These are phyloP conservation scores for Nakazawaea laoshanensis DNA, from an alignment of 805 yeast species.

Conservation along the genomic window DNA sequence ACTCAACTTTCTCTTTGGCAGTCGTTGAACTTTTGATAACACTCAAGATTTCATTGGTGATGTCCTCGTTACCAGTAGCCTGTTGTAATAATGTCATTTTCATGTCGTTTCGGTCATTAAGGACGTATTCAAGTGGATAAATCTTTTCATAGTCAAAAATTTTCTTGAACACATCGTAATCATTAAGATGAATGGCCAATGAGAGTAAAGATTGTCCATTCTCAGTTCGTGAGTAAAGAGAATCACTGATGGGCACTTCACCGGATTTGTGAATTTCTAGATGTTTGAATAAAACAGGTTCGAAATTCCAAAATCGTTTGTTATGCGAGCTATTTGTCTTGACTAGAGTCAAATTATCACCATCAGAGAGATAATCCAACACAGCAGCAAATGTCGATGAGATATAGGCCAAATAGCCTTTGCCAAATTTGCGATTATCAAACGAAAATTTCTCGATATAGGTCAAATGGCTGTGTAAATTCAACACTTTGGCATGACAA, in stretches of 20 bases:
- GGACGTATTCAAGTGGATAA: conserved; percentile 57
- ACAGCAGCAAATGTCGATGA: conserved; percentile 82
- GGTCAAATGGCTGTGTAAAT: conserved; percentile 54
- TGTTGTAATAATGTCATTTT: conserved; percentile 50
- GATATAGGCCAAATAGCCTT: conserved; percentile 68
- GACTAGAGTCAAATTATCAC: conserved; percentile 27
- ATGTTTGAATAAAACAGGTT: too few species aligned
- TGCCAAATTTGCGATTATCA: conserved; percentile 28
- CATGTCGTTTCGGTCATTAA: conserved; percentile 49
- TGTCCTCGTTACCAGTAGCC: conserved; percentile 48
- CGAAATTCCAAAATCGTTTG: conserved; percentile 40
- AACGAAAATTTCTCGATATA: conserved; percentile 58
- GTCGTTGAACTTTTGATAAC: conserved; percentile 31
- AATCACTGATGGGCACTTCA: conserved; percentile 14
- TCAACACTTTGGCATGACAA: conserved; percentile 47
- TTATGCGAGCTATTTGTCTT: conserved; percentile 36
- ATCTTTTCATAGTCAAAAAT: conserved; percentile 37
- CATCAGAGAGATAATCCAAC: conserved; percentile 46
- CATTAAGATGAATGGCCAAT: conserved; percentile 46
- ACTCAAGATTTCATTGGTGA: conserved; percentile 37
- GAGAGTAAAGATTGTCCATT: conserved; percentile 69
- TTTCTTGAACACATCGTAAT: conserved; percentile 32
- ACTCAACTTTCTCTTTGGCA: conserved; percentile 34
- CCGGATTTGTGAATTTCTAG: too few species aligned
- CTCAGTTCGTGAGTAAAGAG: conserved; percentile 29